Base-by-base conservation (phyloP, 208 protist genomes). In the Paratrypanosoma confusum region DNA sequence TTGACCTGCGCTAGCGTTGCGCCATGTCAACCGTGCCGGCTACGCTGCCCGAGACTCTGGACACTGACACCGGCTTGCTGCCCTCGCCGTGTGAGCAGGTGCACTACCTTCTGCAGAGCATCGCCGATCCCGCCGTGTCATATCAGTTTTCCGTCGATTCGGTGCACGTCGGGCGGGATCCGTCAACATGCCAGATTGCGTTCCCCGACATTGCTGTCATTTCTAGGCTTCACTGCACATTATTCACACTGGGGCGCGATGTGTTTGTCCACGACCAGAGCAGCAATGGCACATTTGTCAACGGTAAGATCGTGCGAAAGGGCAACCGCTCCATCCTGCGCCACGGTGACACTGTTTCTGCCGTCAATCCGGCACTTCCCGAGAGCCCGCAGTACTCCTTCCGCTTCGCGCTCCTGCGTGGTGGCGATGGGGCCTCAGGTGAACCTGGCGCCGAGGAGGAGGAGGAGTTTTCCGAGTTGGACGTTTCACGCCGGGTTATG, bases 221-320 rank as follows among this genome's bases (percentile, higher is more conserved):
- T n/a, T 79, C 61, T 8, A 41, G 58, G 8, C 51, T 79, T 28
- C 70, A 81, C 50, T 76, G 66, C 38, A 58, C 59, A 0, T 50
- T 75, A 25, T 84, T 61, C 41, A 60, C 66, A 14, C 26, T 81
- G 3, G 65, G 65, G 37, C 51, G 62, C 11, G 55, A 75, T 3
- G 68, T 89, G 7, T 82, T 63, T 25, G 65, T 81, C 16, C 66
- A 71, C 27, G 74, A 88, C 57, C 56, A 65, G 40, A 81, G 68
- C 41, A 58, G 57, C 42, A 88, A 84, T 49, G 79, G 79, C n/a
- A 84, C 79, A 1, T 88, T 80, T 34, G 54, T 88, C 35, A 83
- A 88, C 31, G 71, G 71, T 0, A 24, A 50, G 7, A 56, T 39
- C 0, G 57, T 84, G n/a, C 67, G 71, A 1, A 45, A 52, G 3